Evolutionary conservation across 73 alveolate species (phyloP).

Genomic region (Paramecium primaurelia): DNA sequence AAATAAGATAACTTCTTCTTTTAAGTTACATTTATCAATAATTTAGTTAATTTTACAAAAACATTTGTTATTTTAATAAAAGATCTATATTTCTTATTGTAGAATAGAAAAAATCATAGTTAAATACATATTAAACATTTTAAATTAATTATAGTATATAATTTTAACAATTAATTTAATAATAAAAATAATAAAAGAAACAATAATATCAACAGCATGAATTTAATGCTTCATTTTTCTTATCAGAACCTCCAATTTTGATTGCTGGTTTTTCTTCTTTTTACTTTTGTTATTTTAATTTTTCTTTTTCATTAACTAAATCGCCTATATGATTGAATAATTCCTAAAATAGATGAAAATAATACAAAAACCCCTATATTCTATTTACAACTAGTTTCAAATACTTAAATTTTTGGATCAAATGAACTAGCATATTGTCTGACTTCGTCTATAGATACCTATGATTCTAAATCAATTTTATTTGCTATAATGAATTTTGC

Average conservation of each 20-base stretch:
- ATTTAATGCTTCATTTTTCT: background rate
- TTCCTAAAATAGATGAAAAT: background rate
- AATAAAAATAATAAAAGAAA: background rate
- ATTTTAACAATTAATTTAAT: background rate
- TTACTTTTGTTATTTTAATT: background rate
- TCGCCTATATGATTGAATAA: background rate
- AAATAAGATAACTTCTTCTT: background rate
- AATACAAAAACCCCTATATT: conserved; percentile 3
- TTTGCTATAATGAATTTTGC: background rate
- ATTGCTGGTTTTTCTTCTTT: background rate
- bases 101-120: no score
- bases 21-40: background rate
- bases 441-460: background rate
- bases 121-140: no score
- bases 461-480: background rate
- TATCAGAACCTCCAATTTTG: background rate
- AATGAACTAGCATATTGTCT: background rate
- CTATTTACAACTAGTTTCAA: conserved; percentile 11
- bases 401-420: background rate
- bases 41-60: background rate
- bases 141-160: background rate
- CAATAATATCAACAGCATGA: background rate
- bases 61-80: no score
- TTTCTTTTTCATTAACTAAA: background rate
- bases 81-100: no score